Evolutionary conservation across 2,329 filamentous ascomycete genomes (phyloP).

Genomic region (Didymella exigua): DNA sequence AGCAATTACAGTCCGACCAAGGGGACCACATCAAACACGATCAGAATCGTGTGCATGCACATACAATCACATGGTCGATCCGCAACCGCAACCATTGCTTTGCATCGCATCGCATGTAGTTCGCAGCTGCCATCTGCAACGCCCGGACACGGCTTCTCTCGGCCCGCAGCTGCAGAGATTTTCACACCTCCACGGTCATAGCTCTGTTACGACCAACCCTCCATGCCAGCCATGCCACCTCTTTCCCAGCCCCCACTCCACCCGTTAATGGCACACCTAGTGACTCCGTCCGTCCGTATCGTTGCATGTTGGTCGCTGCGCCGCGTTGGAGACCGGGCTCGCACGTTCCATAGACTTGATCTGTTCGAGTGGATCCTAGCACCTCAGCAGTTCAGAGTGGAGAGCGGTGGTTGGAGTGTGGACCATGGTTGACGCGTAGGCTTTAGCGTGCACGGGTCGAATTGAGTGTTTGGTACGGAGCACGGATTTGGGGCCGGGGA

Average conservation of each 20-base stretch:
- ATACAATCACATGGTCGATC: neutral
- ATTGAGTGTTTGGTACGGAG: conserved; percentile 21
- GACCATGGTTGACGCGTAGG: conserved; percentile 25
- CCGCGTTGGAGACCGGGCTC: neutral
- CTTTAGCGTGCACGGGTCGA: conserved; percentile 19
- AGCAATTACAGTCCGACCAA: neutral
- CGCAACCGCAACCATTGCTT: conserved; percentile 1
- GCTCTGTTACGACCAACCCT: conserved; percentile 13
- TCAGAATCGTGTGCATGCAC: neutral
- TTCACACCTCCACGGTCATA: conserved; percentile 20
- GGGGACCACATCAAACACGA: neutral
- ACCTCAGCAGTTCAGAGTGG: neutral
- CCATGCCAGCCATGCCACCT: conserved; percentile 6
- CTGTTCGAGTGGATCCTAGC: conserved; percentile 15
- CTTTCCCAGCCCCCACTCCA: conserved; percentile 19
- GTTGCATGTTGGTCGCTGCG: neutral
- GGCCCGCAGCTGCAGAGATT: conserved; percentile 35
- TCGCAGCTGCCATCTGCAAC: conserved; percentile 12
- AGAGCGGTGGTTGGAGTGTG: conserved; percentile 8
- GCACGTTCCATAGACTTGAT: conserved; percentile 24
- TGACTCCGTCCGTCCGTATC: neutral
- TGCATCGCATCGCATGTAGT: conserved; percentile 15
- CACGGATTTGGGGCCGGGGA: conserved; percentile 19
- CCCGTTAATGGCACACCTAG: neutral
- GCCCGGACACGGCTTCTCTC: conserved; percentile 22